Evolutionary conservation across 2,329 filamentous ascomycete species (phyloP), one percentile per base, ranked within the genome.

Genomic region (Fusarium sp.): DNA sequence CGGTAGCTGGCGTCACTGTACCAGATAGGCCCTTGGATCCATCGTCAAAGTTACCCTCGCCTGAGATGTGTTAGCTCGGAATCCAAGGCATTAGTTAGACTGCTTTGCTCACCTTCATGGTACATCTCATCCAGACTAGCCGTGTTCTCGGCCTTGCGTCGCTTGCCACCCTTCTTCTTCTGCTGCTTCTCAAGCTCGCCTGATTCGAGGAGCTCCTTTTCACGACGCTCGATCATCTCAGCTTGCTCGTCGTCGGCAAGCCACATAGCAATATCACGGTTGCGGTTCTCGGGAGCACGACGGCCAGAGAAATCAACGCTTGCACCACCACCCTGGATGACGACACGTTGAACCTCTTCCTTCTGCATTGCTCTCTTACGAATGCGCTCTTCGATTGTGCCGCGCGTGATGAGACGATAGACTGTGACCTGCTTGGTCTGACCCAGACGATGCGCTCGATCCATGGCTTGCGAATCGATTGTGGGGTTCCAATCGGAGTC

Each of bases 401-500:
- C 94, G 48, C 94, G 92, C 1, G 96, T 99, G 83, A 99, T 98
- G 79, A 99, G 91, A 73, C 96, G 94, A 83, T 98, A 99, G 16
- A 99, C 96, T 0, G 95, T 98, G 64, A 99, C 96, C 83, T 99
- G 96, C 75, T 90, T 90, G 5, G 95, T 98, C 82, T 99, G 95
- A 55, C 96, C 96, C 39, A 99, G 89, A 89, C 96, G 94, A 89
- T 99, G 96, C 18, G 96, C 96, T 82, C 96, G 93, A 82, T 99
- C 96, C 96, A 98, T 98, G 82, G 96, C 96, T 82, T 99, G 96
- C 59, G 94, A 97, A 81, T 99, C 96, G 78, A 98, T 98, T 7
- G 96, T 98, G 1, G 96, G 96, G 81, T 99, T 99, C 96, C 96
- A 99, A 82, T 99, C 96, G 16, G 94, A 97, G 81, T 99, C 96